These are phyloP conservation scores for Suhomyces yuchorum DNA, from an alignment of 1,139 yeast species.

Conservation along the genomic window DNA sequence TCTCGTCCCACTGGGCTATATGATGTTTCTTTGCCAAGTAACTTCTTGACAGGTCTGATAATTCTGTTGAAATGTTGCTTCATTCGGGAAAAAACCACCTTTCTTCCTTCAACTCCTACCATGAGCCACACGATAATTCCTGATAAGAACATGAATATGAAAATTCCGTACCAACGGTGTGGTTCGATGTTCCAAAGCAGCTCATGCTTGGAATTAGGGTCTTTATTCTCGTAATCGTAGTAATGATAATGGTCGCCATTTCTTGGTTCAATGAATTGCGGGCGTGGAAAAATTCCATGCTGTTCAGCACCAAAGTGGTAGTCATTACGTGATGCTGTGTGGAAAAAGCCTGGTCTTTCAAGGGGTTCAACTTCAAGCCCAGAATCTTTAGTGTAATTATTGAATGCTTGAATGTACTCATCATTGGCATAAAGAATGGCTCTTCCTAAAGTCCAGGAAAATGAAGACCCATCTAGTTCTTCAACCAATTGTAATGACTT, in stretches of 20 bases:
- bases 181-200: slow-evolving; percentile 48
- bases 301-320: slow-evolving; percentile 58
- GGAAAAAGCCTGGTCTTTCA: slow-evolving; percentile 44
- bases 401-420: slow-evolving; percentile 44
- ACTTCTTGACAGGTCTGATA: background rate
- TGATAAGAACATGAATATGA: slow-evolving; percentile 48
- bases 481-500: slow-evolving; percentile 64
- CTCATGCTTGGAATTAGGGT: slow-evolving; percentile 29
- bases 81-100: slow-evolving; percentile 11
- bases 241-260: slow-evolving; percentile 27
- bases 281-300: slow-evolving; percentile 46
- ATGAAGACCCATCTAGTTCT: slow-evolving; percentile 61
- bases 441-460: slow-evolving; percentile 84
- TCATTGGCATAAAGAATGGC: slow-evolving; percentile 65
- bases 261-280: slow-evolving; percentile 36
- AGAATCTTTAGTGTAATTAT: slow-evolving; percentile 25
- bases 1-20: slow-evolving; percentile 3
- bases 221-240: slow-evolving; percentile 34
- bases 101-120: slow-evolving; percentile 43
- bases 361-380: background rate
- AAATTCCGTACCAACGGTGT: slow-evolving; percentile 58
- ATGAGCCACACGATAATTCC: slow-evolving; percentile 48
- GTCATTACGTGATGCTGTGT: slow-evolving; percentile 49
- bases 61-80: background rate
- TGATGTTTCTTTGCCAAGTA: background rate